Base-by-base conservation (phyloP, 1,139 yeast species). In the Hyphopichia burtonii region DNA sequence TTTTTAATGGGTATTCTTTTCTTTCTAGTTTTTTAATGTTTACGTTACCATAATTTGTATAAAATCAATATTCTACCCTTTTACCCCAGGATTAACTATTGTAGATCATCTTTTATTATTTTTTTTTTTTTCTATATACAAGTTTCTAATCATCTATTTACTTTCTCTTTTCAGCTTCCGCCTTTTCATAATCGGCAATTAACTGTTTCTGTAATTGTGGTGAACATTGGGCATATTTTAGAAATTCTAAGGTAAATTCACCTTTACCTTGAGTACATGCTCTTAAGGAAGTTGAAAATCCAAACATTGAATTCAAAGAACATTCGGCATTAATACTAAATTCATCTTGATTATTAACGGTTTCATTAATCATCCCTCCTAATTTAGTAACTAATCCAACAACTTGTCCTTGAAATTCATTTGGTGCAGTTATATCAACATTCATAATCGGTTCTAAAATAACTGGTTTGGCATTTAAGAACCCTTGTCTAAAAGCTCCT, bases 181-280 rank as follows among this genome's bases (percentile, higher is more conserved):
- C 51, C 61, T 73, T 71, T 55, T 84, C 78, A 62, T 82, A 82
- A 56, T 88, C 96, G 40, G 86, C 95, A 53, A 93, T 85, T 69
- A 94, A 78, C 70, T 91, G 89, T 61, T 77, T 86, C 69, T 93
- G 99, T 53, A 93, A 76, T 54, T 90, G 96, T 34, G 94, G 90
- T 40, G 96, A 78, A 42, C 96, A 86, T 53, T 95, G 96, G 40
- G 95, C 80, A 65, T 93, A 93, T 59, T 89, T 88, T 62, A 87
- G 83, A 73, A 93, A 94, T 65, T 94, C 99, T 66, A 94, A 76
- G 4, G 96, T 81, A 63, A 94, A 94, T 68, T 94, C 99, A 56
- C 99, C 99, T 66, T 94, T 94, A 67, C 99, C 99, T 69, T 94
- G 99, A 19, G 99, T 93, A 48, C 88, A 85, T 31, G 99, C 98